A percentile compares a stretch with the other conserved stretches of the same genome.
Conservation (phyloP, 805 yeast genomes). For the Komagataella kurtzmanii region DNA sequence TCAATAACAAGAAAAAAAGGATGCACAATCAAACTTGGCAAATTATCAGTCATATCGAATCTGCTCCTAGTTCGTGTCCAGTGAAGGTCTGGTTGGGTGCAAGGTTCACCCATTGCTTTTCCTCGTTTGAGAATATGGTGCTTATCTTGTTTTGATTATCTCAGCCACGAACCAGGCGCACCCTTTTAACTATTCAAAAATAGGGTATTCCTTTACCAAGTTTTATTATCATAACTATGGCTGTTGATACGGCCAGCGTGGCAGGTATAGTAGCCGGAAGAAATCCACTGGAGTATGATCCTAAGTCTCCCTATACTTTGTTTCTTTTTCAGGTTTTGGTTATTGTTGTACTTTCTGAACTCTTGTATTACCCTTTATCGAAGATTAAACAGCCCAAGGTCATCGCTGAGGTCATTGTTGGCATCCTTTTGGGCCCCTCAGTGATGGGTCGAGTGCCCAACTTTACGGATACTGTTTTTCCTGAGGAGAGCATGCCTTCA, state of each 20-base stretch:
- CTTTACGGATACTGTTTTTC: conserved; percentile 54
- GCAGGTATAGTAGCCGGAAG: conserved; percentile 65
- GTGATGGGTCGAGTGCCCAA: conserved; percentile 61
- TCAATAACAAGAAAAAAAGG: too few relatives aligned
- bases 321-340: conserved; percentile 59
- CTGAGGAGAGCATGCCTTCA: conserved; percentile 46
- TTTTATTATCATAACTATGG: conserved; percentile 11
- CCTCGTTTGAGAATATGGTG: neutral
- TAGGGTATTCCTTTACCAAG: neutral
- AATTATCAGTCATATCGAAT: too few relatives aligned
- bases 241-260: conserved; percentile 23
- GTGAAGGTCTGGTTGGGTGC: too few relatives aligned
- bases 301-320: conserved; percentile 50
- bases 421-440: conserved; percentile 64
- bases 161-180: neutral
- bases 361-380: conserved; percentile 46
- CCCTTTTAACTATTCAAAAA: too few relatives aligned
- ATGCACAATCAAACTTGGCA: too few relatives aligned
- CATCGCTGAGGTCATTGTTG: conserved; percentile 71
- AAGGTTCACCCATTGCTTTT: too few relatives aligned
- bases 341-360: conserved; percentile 44
- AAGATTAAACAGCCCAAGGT: conserved; percentile 64
- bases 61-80: too few relatives aligned
- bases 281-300: conserved; percentile 49
- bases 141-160: neutral